phyloP scores from a whole-genome alignment of 148 eudicot species.

The Bassia scoparia region DNA sequence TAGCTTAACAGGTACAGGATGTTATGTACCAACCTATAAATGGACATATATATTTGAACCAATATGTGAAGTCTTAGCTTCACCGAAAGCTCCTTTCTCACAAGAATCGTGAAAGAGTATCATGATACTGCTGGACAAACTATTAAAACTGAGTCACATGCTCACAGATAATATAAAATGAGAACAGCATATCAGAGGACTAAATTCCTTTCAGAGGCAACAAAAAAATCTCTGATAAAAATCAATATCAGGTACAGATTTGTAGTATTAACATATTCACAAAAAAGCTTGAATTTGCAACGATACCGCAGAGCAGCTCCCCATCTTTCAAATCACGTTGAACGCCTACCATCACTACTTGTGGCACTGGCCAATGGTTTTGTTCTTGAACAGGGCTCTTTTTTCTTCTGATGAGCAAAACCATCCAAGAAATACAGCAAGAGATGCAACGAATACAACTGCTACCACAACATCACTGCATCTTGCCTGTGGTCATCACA shows the following conservation, averaged over 20 bases:
- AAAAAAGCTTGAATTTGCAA: conserved; percentile 19
- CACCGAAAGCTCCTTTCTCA: conserved; percentile 51
- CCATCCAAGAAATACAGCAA: conserved; percentile 84
- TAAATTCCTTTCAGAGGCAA: background rate
- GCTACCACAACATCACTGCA: conserved; percentile 79
- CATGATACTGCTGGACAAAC: conserved; percentile 6
- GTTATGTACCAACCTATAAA: conserved; percentile 61
- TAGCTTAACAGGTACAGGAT: conserved; percentile 12
- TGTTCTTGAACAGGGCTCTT: conserved; percentile 52
- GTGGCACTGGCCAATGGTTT: conserved; percentile 57
- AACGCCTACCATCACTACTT: conserved; percentile 37
- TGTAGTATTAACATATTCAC: background rate
- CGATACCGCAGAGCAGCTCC: conserved; percentile 78
- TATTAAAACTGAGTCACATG: conserved; percentile 1
- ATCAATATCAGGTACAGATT: background rate
- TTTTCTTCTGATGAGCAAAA: conserved; percentile 53
- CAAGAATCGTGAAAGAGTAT: conserved; percentile 47
- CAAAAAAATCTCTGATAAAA: background rate
- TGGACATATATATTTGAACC: conserved; percentile 89
- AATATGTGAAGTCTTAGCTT: conserved; percentile 81
- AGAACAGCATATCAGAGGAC: conserved; percentile 5
- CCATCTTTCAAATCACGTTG: conserved; percentile 58
- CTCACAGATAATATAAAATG: background rate
- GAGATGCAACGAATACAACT: conserved; percentile 58
- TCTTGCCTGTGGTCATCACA: conserved; percentile 66